Base-by-base conservation (phyloP, 257 asterid genomes). In the Henckelia pumila region DNA sequence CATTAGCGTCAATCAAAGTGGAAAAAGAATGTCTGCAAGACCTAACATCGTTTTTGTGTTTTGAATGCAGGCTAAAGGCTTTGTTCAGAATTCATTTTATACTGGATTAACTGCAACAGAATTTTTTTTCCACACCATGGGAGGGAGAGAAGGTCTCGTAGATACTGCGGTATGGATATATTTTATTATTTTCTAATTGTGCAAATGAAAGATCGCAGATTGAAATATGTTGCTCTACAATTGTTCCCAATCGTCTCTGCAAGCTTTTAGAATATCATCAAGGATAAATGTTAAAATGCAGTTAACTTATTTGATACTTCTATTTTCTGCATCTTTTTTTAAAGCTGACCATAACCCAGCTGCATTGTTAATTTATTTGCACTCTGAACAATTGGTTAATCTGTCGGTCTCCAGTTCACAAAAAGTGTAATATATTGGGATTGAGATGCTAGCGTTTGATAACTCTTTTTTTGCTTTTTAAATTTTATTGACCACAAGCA, bases 51-150 rank as follows among this genome's bases (percentile, higher is more conserved):
- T 71, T 28, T 66, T 77, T 10, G 10, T 71, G 59, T 57, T 47
- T 33, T 65, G 52, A 49, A 11, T 79, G 77, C 90, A 93, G 99
- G 99, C 99, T 47, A 93, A 90, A 71, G 99, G 99, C 16, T 93
- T 93, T 35, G 99, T 90, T 67, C 94, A 91, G 73, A 91, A 91
- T 82, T 93, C 99, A 64, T 93, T 93, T 81, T 93, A 88, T 61
- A 83, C 91, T 59, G 99, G 99, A 67, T 75, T 93, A 74, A 82
- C 86, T 24, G 95, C 97, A 13, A 88, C 97, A 20, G 99, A 93
- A 72, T 90, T 90, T 80, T 93, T 93, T 82, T 93, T 93, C 80
- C 99, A 93, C 84, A 93, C 99, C 73, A 93, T 93, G 99, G 97
- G 91, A 21, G 99, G 99, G 63, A 83, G 98, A 84, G 98, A 93